Evolutionary conservation across 2,329 filamentous ascomycete species (phyloP).

Genomic region (Sclerotinia subarctica): DNA sequence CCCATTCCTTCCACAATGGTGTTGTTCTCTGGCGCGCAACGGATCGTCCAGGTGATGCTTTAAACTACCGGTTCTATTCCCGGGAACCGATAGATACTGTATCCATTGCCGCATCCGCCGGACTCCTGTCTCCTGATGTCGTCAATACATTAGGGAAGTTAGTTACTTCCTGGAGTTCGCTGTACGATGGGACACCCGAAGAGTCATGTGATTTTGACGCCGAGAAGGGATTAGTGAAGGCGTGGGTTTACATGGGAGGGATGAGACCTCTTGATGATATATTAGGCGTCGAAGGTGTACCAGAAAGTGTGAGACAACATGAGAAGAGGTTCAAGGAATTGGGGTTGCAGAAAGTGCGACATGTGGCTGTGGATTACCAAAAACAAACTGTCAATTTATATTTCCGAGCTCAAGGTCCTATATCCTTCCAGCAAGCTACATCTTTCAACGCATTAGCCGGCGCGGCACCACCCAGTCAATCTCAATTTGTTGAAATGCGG

Average conservation of each 20-base stretch:
- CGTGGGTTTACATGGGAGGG: conserved; percentile 15
- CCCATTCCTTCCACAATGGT: neutral
- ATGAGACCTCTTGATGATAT: conserved; percentile 17
- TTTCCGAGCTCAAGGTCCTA: conserved; percentile 9
- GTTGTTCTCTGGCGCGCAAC: conserved; percentile 14
- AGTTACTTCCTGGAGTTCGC: neutral
- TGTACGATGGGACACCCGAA: conserved; percentile 9
- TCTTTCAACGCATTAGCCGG: neutral
- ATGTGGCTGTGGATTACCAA: conserved; percentile 19
- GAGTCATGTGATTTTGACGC: conserved; percentile 20
- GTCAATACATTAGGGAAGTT: neutral
- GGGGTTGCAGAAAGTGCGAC: conserved; percentile 4
- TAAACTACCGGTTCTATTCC: conserved; percentile 19
- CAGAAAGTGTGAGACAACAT: conserved; percentile 3
- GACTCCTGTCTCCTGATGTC: neutral
- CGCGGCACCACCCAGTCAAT: neutral
- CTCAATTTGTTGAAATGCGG: neutral
- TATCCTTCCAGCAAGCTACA: neutral
- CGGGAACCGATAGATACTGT: conserved; percentile 17
- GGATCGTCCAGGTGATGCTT: conserved; percentile 6
- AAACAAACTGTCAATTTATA: conserved; percentile 19
- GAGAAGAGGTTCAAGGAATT: neutral
- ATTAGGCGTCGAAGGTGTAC: neutral
- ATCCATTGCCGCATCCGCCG: neutral
- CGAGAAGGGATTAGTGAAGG: conserved; percentile 12